These are phyloP conservation scores for Cryptococcus wingfieldii DNA, from an alignment of 1,284 basidiomycete genomes.

Conservation along the genomic window DNA sequence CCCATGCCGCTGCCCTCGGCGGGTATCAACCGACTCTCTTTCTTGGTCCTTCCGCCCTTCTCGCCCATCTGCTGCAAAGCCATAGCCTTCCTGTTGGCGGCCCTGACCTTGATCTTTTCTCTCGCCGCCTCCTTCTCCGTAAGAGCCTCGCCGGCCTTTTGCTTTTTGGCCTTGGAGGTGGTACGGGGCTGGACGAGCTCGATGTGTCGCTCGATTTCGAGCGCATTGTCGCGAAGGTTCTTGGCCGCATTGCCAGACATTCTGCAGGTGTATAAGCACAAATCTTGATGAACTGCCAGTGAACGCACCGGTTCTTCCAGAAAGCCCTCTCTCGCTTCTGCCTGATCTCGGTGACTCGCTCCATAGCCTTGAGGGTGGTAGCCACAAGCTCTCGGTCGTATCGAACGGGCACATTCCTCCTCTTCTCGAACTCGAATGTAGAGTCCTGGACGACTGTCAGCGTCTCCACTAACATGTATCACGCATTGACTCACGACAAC, in stretches of 20 bases:
- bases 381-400: conserved; percentile 93
- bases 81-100: conserved; percentile 56
- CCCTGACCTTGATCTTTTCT: conserved; percentile 75
- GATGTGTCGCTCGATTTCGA: conserved; percentile 56
- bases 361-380: conserved; percentile 97
- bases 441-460: conserved; percentile 65
- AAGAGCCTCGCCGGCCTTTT: conserved; percentile 9
- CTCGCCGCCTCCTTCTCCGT: conserved; percentile 50
- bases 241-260: conserved; percentile 63
- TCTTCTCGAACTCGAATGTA: conserved; percentile 98
- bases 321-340: conserved; percentile 89
- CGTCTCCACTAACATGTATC: not conserved
- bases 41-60: conserved; percentile 59
- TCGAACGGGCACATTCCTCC: conserved; percentile 93
- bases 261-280: conserved; percentile 37
- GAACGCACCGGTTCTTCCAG: conserved; percentile 80
- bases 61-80: conserved; percentile 35
- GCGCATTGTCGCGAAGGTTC: conserved; percentile 48
- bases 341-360: conserved; percentile 90
- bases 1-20: conserved; percentile 50
- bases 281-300: not conserved
- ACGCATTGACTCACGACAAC: conserved; percentile 67
- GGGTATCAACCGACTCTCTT: conserved; percentile 63
- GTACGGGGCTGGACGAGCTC: conserved; percentile 65
- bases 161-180: conserved; percentile 38